phyloP scores from a whole-genome alignment of 2,329 filamentous ascomycete genomes.

The Colletotrichum tamarilloi region DNA sequence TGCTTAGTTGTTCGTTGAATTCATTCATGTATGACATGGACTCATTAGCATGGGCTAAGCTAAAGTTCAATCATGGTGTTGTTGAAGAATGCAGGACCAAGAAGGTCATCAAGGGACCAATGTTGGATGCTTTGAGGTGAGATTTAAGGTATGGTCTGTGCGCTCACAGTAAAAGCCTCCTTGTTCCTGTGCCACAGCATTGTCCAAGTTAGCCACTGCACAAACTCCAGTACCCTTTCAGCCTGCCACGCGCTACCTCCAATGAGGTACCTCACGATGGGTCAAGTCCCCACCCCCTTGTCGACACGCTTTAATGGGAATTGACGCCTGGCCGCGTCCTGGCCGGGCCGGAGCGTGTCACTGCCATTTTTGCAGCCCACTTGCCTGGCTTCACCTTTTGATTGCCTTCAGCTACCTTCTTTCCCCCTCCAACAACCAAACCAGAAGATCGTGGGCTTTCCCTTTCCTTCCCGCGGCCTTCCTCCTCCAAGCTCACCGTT shows the following conservation, averaged over 20 bases:
- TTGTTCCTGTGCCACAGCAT: background rate
- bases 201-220: background rate
- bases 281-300: conserved; percentile 13
- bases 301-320: conserved; percentile 32
- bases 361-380: conserved; percentile 33
- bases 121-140: background rate
- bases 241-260: background rate
- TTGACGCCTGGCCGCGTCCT: conserved; percentile 28
- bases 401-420: background rate
- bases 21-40: background rate
- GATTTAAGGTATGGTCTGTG: conserved; percentile 33
- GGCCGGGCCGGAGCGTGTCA: conserved; percentile 28
- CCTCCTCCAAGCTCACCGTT: background rate
- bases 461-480: conserved; percentile 2
- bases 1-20: background rate
- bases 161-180: background rate
- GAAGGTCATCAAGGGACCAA: background rate
- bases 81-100: background rate
- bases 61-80: background rate
- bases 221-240: background rate
- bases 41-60: background rate
- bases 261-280: background rate
- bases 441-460: conserved; percentile 9
- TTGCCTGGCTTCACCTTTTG: conserved; percentile 2
- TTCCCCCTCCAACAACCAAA: conserved; percentile 14